These are phyloP conservation scores for Cytospora chrysosperma DNA, from an alignment of 2,329 filamentous ascomycete species.

Conservation along the genomic window DNA sequence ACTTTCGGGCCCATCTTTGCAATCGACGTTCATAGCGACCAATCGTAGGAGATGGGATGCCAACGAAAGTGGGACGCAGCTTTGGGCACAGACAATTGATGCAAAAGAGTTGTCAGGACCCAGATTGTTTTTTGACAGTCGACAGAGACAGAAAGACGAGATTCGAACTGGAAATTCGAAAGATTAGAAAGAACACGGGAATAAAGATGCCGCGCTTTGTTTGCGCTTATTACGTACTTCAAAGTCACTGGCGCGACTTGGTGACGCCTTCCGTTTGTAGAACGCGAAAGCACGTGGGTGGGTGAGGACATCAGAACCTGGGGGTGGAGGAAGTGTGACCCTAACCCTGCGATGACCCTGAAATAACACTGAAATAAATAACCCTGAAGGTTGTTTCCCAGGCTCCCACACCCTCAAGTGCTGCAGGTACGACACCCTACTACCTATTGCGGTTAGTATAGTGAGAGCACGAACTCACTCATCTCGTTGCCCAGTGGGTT, in stretches of 20 bases:
- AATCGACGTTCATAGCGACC: slow-evolving; percentile 18
- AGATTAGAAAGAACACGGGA: background rate
- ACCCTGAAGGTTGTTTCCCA: no score
- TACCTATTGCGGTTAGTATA: background rate
- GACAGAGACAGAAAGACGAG: background rate
- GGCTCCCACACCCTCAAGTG: no score
- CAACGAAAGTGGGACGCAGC: background rate
- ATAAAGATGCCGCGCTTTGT: background rate
- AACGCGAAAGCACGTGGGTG: slow-evolving; percentile 19
- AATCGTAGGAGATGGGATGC: background rate
- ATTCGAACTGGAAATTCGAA: background rate
- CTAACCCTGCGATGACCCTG: no score
- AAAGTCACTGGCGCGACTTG: slow-evolving; percentile 4
- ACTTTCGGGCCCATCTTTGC: slow-evolving; percentile 20
- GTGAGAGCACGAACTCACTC: background rate
- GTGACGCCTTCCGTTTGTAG: background rate
- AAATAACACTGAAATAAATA: no score
- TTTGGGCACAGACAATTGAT: background rate
- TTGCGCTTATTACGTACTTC: slow-evolving; percentile 15
- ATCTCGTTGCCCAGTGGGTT: background rate
- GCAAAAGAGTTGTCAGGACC: background rate
- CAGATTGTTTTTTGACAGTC: background rate
- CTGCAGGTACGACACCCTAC: background rate
- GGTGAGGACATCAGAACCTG: background rate
- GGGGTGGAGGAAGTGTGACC: background rate